Base-by-base conservation (phyloP, 2,329 filamentous ascomycete species). In the Fusarium xyrophilum region DNA sequence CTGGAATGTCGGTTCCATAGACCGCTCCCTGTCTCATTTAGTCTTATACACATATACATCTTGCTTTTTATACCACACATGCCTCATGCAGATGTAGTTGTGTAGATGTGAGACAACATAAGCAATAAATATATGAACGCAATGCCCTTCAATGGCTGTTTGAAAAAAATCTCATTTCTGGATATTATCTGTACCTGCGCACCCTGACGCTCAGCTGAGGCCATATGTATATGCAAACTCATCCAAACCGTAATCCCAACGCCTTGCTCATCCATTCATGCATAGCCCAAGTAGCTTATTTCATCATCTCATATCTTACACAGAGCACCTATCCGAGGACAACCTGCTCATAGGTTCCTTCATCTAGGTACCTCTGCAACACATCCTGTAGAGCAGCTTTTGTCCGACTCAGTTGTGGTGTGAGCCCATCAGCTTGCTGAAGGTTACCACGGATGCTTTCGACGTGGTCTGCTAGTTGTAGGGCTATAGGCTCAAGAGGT, bases 371-470 rank as follows among this genome's bases (percentile, higher is more conserved):
- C 44, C 78, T 76, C 36, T 82, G 78, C 60, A 88, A 70, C 36
- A 84, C 80, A 17, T 80, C 80, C 69, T 83, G 83, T 54, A 88
- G 70, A 6, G 83, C 81, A 4, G 85, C 85, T 51, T 78, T 80
- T 67, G 81, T 85, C 57, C 78, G 81, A 21, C 70, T 75, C 19
- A 88, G 82, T 35, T 83, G 82, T 3, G 84, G 83, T 9, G 82
- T 70, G 7, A 89, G 78, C 10, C 82, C 84, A 2, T 84, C 82
- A 17, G 86, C 82, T 76, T 87, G 86, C 59, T 81, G 77, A 39
- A 88, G 77, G 70, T 88, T 88, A 43, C 78, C 78, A 56, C 77
- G 79, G 73, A 89, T 83, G 69, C 84, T 88, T 63, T 88, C 84
- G 77, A 87, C 83, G 66, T 88, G 86, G 54, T 76, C 85, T 14